phyloP scores from a whole-genome alignment of 1,284 basidiomycete genomes.

The Cryptococcus wingfieldii region DNA sequence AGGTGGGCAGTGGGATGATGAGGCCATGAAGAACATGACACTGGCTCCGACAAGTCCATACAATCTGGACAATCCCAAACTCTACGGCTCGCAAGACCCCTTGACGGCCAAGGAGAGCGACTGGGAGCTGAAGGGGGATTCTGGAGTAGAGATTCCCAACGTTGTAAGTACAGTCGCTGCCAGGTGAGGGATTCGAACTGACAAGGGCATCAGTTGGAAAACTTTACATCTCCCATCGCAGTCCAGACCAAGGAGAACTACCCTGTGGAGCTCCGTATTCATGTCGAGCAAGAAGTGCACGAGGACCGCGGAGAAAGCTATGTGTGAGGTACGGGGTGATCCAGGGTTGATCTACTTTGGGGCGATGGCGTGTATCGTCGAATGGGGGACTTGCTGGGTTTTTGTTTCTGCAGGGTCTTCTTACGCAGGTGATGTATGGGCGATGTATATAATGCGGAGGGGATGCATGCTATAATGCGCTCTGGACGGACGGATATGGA shows the following conservation, averaged over 20 bases:
- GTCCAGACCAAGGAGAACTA: constrained; percentile 6
- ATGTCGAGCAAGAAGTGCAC: constrained; percentile 16
- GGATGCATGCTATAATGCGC: background rate
- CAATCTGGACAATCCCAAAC: background rate
- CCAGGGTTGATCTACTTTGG: too few relatives aligned
- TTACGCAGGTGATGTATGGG: too few relatives aligned
- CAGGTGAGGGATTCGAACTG: background rate
- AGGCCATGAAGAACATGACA: constrained; percentile 9
- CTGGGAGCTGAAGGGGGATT: constrained; percentile 7
- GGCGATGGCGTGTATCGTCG: too few relatives aligned
- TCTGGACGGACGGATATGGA: too few relatives aligned
- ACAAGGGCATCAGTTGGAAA: constrained; percentile 12
- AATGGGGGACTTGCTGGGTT: background rate
- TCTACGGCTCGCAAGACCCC: background rate
- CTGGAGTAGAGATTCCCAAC: constrained; percentile 3
- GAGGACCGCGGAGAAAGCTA: constrained; percentile 3
- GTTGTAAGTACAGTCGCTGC: constrained; percentile 6
- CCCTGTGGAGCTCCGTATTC: constrained; percentile 18
- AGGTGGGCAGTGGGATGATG: constrained; percentile 32
- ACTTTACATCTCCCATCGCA: constrained; percentile 24
- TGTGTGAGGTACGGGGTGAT: background rate
- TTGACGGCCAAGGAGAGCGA: constrained; percentile 1
- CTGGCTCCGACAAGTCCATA: background rate
- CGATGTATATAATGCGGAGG: background rate
- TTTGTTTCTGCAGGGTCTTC: background rate